Conservation (phyloP, 352 stramenopile species). For the Phytophthora tentaculata region DNA sequence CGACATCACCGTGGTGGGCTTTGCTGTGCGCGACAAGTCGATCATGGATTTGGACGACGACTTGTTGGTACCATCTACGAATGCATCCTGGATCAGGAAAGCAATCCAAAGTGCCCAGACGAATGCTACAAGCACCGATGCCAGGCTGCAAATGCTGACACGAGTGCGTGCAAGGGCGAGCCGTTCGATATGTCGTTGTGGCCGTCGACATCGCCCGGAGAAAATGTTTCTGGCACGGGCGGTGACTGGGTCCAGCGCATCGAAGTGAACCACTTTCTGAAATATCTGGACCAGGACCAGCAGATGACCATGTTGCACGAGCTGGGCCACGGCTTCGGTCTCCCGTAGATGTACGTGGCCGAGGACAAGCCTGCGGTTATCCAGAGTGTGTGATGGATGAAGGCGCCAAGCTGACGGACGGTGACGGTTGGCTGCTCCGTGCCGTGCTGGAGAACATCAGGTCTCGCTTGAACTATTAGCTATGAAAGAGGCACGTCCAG, state of each 20-base stretch:
- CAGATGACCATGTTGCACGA: constrained; percentile 48
- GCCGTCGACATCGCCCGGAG: constrained; percentile 32
- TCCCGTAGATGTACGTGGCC: constrained; percentile 36
- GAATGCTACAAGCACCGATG: constrained; percentile 13
- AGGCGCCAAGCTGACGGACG: constrained; percentile 10
- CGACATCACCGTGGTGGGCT: constrained; percentile 40
- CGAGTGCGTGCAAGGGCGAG: constrained; percentile 22
- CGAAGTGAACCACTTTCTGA: constrained; percentile 25
- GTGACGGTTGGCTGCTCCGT: constrained; percentile 22
- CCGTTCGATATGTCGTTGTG: constrained; percentile 45
- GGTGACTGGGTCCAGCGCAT: constrained; percentile 49
- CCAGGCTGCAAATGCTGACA: constrained; percentile 26
- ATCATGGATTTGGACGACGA: constrained; percentile 48
- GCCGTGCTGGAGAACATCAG: constrained; percentile 29
- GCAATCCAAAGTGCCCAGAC: constrained; percentile 8
- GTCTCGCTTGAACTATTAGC: constrained; percentile 14
- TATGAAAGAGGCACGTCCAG: too few relatives aligned
- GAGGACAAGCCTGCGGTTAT: constrained; percentile 28
- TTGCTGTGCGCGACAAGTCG: constrained; percentile 37
- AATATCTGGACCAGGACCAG: constrained; percentile 27
- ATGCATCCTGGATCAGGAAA: constrained; percentile 1
- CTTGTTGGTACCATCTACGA: constrained; percentile 21
- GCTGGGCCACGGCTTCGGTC: constrained; percentile 47
- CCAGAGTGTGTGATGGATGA: constrained; percentile 33
- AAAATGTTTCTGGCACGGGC: constrained; percentile 32